phyloP scores from a whole-genome alignment of 306 rosid species.

The Chamaecrista fasciculata region DNA sequence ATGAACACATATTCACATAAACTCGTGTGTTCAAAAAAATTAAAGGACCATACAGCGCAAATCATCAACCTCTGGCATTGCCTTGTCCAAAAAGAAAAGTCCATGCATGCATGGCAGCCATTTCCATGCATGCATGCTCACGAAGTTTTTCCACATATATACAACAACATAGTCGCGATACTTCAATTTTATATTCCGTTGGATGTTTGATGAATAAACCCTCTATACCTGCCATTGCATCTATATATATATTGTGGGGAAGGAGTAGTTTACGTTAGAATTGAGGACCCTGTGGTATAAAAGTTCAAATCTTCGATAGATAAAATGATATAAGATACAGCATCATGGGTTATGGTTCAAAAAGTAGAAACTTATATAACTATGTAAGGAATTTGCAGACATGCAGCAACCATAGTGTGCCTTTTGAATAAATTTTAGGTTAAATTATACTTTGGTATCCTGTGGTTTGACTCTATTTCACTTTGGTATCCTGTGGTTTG shows the following conservation, averaged over 20 bases:
- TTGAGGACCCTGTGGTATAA: constrained; percentile 16
- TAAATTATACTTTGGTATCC: no score
- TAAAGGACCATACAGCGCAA: background rate
- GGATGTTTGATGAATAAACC: constrained; percentile 68
- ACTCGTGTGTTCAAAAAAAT: no score
- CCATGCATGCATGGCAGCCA: constrained; percentile 5
- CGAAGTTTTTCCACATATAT: constrained; percentile 79
- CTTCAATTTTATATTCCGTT: constrained; percentile 61
- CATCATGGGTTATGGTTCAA: background rate
- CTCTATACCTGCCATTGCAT: constrained; percentile 82
- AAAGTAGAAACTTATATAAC: background rate
- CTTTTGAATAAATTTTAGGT: background rate
- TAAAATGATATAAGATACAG: background rate
- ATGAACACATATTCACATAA: no score
- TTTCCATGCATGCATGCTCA: constrained; percentile 46
- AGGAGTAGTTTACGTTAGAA: background rate
- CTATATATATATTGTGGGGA: constrained; percentile 34
- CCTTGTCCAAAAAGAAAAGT: background rate
- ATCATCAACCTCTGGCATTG: background rate
- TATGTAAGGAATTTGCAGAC: background rate
- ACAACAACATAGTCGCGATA: constrained; percentile 60
- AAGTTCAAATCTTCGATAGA: background rate
- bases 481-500: no score
- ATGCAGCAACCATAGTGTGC: background rate
- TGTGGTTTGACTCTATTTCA: no score